Evolutionary conservation across 768 basidiomycete species (phyloP).

Genomic region (Harrya chromipes): DNA sequence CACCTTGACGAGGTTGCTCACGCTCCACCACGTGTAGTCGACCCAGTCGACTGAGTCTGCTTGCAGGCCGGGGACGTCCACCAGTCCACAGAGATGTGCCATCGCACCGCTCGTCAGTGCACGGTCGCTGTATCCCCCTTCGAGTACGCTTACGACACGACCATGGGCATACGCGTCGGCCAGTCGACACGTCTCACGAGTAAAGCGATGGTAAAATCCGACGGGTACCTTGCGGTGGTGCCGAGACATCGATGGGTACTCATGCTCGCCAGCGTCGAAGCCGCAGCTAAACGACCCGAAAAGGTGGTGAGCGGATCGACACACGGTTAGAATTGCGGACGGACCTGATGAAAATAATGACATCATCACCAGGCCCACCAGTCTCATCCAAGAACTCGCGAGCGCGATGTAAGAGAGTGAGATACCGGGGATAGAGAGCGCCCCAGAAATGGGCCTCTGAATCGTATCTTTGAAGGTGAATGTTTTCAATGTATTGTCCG

Average conservation of each 20-base stretch:
- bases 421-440: conserved; percentile 64
- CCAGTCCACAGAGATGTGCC: conserved; percentile 76
- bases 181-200: conserved; percentile 63
- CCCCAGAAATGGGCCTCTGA: conserved; percentile 11
- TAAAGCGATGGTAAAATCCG: conserved; percentile 82
- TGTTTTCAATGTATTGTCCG: conserved; percentile 25
- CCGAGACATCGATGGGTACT: conserved; percentile 86
- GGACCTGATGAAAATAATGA: conserved; percentile 84
- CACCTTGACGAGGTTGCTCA: conserved; percentile 59
- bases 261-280: conserved; percentile 93
- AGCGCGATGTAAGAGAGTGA: conserved; percentile 61
- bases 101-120: conserved; percentile 81
- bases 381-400: conserved; percentile 68
- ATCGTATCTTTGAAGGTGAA: conserved; percentile 11
- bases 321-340: neutral
- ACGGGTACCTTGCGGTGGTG: conserved; percentile 88
- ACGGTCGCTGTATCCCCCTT: conserved; percentile 93
- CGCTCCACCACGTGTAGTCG: conserved; percentile 61
- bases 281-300: conserved; percentile 59
- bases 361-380: conserved; percentile 61
- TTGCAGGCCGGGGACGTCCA: conserved; percentile 12
- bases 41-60: conserved; percentile 19
- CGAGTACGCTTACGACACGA: conserved; percentile 81
- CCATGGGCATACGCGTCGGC: conserved; percentile 65
- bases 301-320: neutral